Conservation (phyloP, 345 rosid species). For the Eucalyptus virginea region DNA sequence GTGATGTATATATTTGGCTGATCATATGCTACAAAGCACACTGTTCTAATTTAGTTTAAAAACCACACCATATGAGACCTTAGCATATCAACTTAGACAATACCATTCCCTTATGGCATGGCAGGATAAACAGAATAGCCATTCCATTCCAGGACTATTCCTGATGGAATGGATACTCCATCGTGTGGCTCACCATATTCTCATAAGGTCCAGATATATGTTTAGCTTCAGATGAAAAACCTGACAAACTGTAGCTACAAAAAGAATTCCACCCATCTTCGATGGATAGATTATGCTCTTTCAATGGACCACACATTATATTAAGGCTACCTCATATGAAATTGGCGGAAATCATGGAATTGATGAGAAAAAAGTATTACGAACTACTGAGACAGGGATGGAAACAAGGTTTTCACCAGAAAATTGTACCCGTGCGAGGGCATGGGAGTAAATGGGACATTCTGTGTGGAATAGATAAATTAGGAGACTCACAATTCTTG, state of each 20-base stretch:
- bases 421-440: background rate
- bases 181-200: background rate
- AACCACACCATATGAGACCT: background rate
- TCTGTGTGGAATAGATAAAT: background rate
- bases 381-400: background rate
- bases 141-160: background rate
- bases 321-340: background rate
- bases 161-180: background rate
- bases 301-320: background rate
- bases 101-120: background rate
- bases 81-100: background rate
- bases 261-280: background rate
- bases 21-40: background rate
- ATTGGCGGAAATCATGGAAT: background rate
- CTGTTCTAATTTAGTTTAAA: background rate
- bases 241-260: background rate
- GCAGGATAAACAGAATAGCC: background rate
- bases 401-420: background rate
- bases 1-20: background rate
- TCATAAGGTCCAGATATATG: background rate
- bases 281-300: background rate
- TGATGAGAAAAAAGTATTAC: background rate
- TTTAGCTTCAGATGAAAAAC: background rate
- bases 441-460: background rate
- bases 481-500: background rate